phyloP scores from a whole-genome alignment of 2,329 filamentous ascomycete genomes.

The Clonostachys byssicola region DNA sequence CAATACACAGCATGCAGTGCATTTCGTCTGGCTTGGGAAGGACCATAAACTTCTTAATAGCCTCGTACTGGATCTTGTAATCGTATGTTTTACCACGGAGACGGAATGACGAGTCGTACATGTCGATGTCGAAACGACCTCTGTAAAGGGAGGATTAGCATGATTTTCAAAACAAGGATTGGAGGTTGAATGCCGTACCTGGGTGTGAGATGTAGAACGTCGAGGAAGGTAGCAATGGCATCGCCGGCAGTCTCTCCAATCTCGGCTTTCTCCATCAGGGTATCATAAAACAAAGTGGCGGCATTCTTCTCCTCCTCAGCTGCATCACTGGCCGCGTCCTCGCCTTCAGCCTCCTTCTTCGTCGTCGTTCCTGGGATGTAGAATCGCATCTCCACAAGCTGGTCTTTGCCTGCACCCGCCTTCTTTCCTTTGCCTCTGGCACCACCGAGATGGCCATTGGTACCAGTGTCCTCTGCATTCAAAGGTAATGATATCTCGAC shows the following conservation, averaged over 20 bases:
- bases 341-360: constrained; percentile 65
- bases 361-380: constrained; percentile 92
- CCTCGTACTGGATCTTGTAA: constrained; percentile 99
- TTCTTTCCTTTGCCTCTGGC: constrained; percentile 79
- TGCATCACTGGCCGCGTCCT: constrained; percentile 62
- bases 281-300: constrained; percentile 96
- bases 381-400: constrained; percentile 97
- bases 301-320: constrained; percentile 80
- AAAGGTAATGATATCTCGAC: constrained; percentile 83
- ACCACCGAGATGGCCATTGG: constrained; percentile 70
- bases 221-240: constrained; percentile 94
- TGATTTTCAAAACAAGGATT: constrained; percentile 7
- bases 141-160: constrained; percentile 38
- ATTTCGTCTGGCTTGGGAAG: constrained; percentile 98
- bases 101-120: constrained; percentile 97
- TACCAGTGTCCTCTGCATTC: constrained; percentile 67
- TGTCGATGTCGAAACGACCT: constrained; percentile 99
- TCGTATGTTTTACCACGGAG: constrained; percentile 98
- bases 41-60: constrained; percentile 98
- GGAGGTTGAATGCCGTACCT: constrained; percentile 47
- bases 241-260: constrained; percentile 99
- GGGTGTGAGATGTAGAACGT: constrained; percentile 94
- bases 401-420: constrained; percentile 81
- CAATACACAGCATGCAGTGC: constrained; percentile 91
- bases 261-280: constrained; percentile 95